These are phyloP conservation scores for Geotrichum siamense DNA, from an alignment of 1,139 yeast species.

Conservation along the genomic window DNA sequence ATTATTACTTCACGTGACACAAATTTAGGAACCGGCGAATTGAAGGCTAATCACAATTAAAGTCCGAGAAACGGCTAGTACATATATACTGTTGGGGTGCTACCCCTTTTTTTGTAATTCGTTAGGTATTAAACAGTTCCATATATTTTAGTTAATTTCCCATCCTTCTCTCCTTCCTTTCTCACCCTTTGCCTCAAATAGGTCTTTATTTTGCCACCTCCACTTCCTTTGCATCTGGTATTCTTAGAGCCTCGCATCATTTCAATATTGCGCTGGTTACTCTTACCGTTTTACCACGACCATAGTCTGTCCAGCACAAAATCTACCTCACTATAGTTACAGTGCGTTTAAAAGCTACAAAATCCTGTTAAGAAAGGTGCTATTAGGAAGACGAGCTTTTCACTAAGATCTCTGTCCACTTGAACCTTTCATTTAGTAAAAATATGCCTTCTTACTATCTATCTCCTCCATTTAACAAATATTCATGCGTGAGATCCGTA, in stretches of 20 bases:
- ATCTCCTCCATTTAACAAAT: not conserved
- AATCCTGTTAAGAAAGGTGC: too few species aligned
- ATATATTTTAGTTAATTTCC: too few species aligned
- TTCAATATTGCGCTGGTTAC: too few species aligned
- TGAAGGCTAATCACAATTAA: too few species aligned
- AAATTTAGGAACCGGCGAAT: too few species aligned
- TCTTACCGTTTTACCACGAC: too few species aligned
- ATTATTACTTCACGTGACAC: too few species aligned
- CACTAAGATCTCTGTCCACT: slow-evolving; percentile 1
- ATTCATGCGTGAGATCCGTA: not conserved
- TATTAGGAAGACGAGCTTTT: slow-evolving; percentile 6
- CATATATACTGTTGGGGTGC: too few species aligned
- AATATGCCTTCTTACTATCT: slow-evolving; percentile 1
- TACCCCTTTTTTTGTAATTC: not conserved
- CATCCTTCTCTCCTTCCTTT: not conserved
- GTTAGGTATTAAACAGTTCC: not conserved
- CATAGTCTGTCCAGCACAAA: not conserved
- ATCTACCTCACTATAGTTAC: not conserved
- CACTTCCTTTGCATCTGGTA: not conserved
- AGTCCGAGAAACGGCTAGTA: too few species aligned
- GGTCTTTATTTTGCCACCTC: not conserved
- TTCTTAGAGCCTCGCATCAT: too few species aligned
- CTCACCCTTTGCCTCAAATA: not conserved
- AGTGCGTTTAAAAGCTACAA: not conserved
- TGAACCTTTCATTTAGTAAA: too few species aligned